Conservation (phyloP, 805 yeast genomes). For the Zygoascus tannicola region DNA sequence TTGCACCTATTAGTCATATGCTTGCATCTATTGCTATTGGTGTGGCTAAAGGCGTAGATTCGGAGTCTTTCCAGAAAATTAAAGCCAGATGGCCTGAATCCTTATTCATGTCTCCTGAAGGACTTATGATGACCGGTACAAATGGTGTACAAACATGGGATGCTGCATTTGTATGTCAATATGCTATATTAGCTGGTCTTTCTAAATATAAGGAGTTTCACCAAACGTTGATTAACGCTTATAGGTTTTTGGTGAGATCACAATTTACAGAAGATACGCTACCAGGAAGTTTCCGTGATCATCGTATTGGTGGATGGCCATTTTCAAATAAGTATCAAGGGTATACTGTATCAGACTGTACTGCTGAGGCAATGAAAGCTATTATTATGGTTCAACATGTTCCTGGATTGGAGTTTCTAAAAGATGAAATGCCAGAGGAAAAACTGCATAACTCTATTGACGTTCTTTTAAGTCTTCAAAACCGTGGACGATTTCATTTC, state of each 20-base stretch:
- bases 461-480: constrained; percentile 65
- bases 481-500: constrained; percentile 63
- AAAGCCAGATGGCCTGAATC: constrained; percentile 61
- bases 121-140: constrained; percentile 91
- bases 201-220: constrained; percentile 60
- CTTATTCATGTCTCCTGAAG: constrained; percentile 78
- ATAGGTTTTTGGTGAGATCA: constrained; percentile 63
- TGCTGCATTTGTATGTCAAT: constrained; percentile 82
- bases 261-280: constrained; percentile 79
- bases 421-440: constrained; percentile 44
- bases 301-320: constrained; percentile 87
- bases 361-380: constrained; percentile 92
- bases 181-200: constrained; percentile 67
- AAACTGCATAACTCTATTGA: constrained; percentile 64
- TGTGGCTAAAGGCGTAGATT: constrained; percentile 59
- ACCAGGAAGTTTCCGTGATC: constrained; percentile 72
- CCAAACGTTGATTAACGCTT: constrained; percentile 54
- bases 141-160: constrained; percentile 99
- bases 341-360: constrained; percentile 92
- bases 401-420: constrained; percentile 40
- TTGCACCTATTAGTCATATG: constrained; percentile 91
- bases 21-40: constrained; percentile 67
- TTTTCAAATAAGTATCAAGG: constrained; percentile 95
- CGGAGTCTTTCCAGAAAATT: constrained; percentile 48
- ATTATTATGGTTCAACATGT: constrained; percentile 80